Base-by-base conservation (phyloP, 305 asterid species). In the Rubia occidens region DNA sequence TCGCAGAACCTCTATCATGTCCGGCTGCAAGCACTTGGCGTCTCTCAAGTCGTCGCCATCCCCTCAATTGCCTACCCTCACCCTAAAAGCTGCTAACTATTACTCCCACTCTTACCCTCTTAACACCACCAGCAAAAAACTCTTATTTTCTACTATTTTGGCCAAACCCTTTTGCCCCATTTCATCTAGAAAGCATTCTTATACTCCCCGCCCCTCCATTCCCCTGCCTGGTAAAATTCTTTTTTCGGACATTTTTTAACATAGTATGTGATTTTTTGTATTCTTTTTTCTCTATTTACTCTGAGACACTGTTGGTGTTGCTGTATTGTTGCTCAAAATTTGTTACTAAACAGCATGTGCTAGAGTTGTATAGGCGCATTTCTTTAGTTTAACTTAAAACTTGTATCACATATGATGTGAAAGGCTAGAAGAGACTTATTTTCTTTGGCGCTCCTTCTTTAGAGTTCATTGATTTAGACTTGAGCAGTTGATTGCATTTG, bases 201-300 rank as follows among this genome's bases (percentile, higher is more conserved):
- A 60, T 75, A 61, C 79, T 7, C 71, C 91, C 39, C 77, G 54
- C 66, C 75, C 85, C 35, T 81, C 96, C 45, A 42, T 78, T 72
- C 85, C 89, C 39, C 68, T 82, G 67, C 89, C 89, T 62, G 81
- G 96, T 89, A 75, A 69, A 24, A 21, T 75, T 55, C 3, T 17
- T 35, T 8, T 45, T 13, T n/a, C 58, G 1, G 58, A 53, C 13
- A 3, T 51, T 20, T 0, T 11, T 62, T 62, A 8, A 11, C 43
- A 6, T 62, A 1, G 21, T n/a, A 15, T 32, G 60, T 49, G 18
- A 42, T 15, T 11, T 47, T 71, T 43, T 15, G 17, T 2, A 24
- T 14, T 32, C 6, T 2, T 35, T 13, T 11, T 18, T 17, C 45
- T 14, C n/a, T 56, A 32, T 42, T 47, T 32, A 51, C 21, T 10